A percentile compares a stretch with the other conserved stretches of the same genome.
Evolutionary conservation across 805 yeast species (phyloP).

Genomic region (Saccharomycopsis sp.): DNA sequence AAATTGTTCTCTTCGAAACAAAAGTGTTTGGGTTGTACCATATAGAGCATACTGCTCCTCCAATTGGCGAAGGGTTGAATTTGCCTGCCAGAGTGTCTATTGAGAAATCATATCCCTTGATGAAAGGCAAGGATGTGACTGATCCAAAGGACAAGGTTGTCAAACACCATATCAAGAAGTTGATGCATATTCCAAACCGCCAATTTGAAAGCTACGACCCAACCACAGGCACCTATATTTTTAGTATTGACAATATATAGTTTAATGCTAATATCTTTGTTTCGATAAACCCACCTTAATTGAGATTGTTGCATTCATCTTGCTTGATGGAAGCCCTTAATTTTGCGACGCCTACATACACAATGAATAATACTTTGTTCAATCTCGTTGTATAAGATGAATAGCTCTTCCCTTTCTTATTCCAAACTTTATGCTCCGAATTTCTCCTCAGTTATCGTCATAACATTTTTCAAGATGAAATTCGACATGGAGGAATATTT

Average conservation of each 20-base stretch:
- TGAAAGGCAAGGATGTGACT: conserved; percentile 59
- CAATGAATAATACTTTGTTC: too few species aligned
- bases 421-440: too few species aligned
- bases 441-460: too few species aligned
- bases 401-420: too few species aligned
- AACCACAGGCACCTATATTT: conserved; percentile 5
- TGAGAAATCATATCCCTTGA: conserved; percentile 74
- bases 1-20: conserved; percentile 49
- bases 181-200: conserved; percentile 50
- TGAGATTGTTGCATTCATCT: too few species aligned
- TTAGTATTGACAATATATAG: conserved; percentile 1
- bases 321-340: too few species aligned
- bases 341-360: too few species aligned
- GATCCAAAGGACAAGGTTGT: conserved; percentile 72
- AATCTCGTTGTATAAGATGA: too few species aligned
- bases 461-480: too few species aligned
- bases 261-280: too few species aligned
- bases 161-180: conserved; percentile 54
- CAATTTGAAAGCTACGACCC: conserved; percentile 53
- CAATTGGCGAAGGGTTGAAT: conserved; percentile 74
- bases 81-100: conserved; percentile 63
- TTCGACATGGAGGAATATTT: too few species aligned
- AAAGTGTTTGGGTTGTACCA: conserved; percentile 68
- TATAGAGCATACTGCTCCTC: conserved; percentile 50
- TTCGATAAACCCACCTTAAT: too few species aligned